These are phyloP conservation scores for Rheum nobile DNA, from an alignment of 148 eudicot species.

Conservation along the genomic window DNA sequence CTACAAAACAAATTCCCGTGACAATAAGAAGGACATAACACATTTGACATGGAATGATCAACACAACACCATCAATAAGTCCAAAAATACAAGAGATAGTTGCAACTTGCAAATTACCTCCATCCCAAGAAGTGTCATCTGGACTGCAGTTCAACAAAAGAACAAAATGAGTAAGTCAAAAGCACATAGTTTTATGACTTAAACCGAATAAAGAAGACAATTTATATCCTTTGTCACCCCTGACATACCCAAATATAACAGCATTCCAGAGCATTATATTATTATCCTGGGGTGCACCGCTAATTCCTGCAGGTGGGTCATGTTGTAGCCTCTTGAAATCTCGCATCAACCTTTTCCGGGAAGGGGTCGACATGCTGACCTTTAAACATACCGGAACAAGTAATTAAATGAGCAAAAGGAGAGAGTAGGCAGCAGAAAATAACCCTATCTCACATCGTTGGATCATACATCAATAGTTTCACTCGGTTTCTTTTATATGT, in stretches of 20 bases:
- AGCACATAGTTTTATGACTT: background rate
- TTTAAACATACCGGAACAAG: background rate
- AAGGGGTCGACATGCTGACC: slow-evolving; percentile 36
- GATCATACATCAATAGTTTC: background rate
- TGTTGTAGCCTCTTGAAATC: slow-evolving; percentile 46
- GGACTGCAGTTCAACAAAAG: slow-evolving; percentile 21
- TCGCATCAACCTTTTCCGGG: slow-evolving; percentile 44
- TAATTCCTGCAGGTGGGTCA: slow-evolving; percentile 45
- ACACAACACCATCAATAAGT: background rate
- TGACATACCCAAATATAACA: slow-evolving; percentile 36
- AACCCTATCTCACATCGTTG: background rate
- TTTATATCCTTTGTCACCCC: background rate
- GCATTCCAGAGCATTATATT: slow-evolving; percentile 47
- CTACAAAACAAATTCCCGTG: background rate
- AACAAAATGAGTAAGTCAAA: background rate
- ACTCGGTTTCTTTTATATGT: background rate
- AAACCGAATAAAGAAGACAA: background rate
- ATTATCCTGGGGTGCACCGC: slow-evolving; percentile 43
- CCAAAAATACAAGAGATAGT: background rate
- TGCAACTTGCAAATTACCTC: slow-evolving; percentile 26
- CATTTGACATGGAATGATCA: background rate
- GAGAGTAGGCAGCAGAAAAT: background rate
- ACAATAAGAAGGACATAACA: background rate
- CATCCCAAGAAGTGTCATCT: slow-evolving; percentile 32
- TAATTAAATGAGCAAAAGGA: background rate